Evolutionary conservation across 2,329 filamentous ascomycete genomes (phyloP), one percentile per base, ranked within the genome.

Genomic region (Lasiodiplodia gonubiensis): DNA sequence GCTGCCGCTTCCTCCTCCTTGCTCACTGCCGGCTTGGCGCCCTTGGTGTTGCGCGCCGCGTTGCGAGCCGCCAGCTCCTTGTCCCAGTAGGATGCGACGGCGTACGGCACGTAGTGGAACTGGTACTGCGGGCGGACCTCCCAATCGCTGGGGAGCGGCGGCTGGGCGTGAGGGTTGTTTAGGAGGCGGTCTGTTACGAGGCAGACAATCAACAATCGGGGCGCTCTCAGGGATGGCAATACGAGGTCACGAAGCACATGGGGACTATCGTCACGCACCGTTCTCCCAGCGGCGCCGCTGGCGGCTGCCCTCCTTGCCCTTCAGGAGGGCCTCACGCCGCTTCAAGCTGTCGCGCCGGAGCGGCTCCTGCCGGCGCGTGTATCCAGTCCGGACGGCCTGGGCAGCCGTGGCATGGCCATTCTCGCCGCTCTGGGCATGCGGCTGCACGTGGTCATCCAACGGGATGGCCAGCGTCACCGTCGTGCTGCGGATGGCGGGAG

Each of bases 241-340:
- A 10, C 53, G 18, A 46, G n/a, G 42, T 18, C 42, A 23, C 3
- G 11, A 27, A 25, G 49, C 42, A 37, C 18, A 11, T n/a, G 27
- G 35, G 23, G 14, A 21, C 16, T 18, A 11, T 8, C 5, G 25
- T 60, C 49, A 63, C 72, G 54, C 77, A 96, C 93, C 92, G 79
- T 98, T 99, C 83, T 99, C 95, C 93, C 94, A 98, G 67, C 94
- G 86, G 73, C 94, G 90, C 60, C 94, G 86, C 74, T 94, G 89
- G 42, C 94, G 87, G 73, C 89, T 94, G 39, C 94, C 94, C 79
- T 97, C 93, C 72, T 96, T 97, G 67, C 94, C 94, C 81, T 93
- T 96, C 37, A 95, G 83, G 64, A 97, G 76, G 2, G 89, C 87
- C 71, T 97, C 93, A 21, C 94, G 89, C 63, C 86, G 80, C 74